Conservation (phyloP, 768 basidiomycete species). For the Crepidotus variabilis region DNA sequence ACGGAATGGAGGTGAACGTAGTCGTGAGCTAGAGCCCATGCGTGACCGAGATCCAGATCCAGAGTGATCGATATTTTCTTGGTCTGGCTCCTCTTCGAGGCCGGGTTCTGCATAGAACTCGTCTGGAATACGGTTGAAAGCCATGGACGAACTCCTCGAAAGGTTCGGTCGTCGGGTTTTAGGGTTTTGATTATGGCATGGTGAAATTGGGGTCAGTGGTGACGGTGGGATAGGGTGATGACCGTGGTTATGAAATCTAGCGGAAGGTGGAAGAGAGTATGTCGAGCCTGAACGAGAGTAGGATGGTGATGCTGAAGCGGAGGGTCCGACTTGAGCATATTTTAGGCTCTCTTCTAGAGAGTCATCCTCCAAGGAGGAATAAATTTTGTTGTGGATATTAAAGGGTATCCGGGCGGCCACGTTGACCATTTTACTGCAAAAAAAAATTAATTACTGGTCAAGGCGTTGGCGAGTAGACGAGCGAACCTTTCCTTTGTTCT, state of each 20-base stretch:
- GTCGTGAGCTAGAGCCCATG: not conserved
- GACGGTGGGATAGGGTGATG: not conserved
- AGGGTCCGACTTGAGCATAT: not conserved
- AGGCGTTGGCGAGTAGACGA: not conserved
- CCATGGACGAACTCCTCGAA: not conserved
- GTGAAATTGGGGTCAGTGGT: not conserved
- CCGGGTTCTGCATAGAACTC: not conserved
- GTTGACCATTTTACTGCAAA: slow-evolving; percentile 6
- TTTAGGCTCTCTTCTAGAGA: not conserved
- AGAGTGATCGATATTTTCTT: not conserved
- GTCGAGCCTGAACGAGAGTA: not conserved
- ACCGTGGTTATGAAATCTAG: not conserved
- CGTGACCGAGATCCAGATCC: not conserved
- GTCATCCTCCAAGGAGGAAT: not conserved
- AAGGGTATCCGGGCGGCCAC: not conserved
- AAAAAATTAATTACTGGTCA: not conserved
- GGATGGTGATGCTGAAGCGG: not conserved
- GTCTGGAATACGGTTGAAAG: not conserved
- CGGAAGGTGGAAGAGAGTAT: not conserved
- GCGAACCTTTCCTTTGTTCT: slow-evolving; percentile 3
- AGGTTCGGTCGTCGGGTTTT: not conserved
- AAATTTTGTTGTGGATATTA: not conserved
- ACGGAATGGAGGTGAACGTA: not conserved
- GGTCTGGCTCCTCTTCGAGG: not conserved
- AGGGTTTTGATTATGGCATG: not conserved